Base-by-base conservation (phyloP, 2,329 filamentous ascomycete genomes). In the Penicillium oxalicum region DNA sequence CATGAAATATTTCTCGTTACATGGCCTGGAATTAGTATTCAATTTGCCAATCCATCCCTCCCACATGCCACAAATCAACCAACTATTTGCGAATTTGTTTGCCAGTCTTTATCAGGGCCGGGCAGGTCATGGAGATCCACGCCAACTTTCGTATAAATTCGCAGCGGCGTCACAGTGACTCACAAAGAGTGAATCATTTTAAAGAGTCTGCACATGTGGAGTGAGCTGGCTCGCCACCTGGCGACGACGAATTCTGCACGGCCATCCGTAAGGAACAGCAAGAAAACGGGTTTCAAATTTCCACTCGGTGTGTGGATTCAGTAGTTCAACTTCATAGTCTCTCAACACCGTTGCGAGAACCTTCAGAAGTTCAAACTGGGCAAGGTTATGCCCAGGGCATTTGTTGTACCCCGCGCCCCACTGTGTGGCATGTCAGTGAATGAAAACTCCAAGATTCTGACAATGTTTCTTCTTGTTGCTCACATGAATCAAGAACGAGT, bases 401-500 rank as follows among this genome's bases (percentile, higher is more conserved):
- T 59, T 56, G 25, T 62, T 64, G 36, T 70, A 70, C 6, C 70
- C 68, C 4, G 63, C 63, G 24, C 68, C 68, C 52, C 68, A 72
- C 33, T 44, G 9, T 13, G 27, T 9, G 2, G 13, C 4, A 9
- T 5, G 33, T 36, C 13, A 36, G 33, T 36, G 26, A 32, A 13
- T n/a, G 7, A 7, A 28, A 11, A 44, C 5, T 9, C 4, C 4
- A 5, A 26, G 4, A 2, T 25, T n/a, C 13, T 24, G 18, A 4
- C 18, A 11, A 9, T 7, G 12, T 44, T 5, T 13, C 29, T 4
- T 8, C 8, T 32, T 32, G 3, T 18, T 12, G n/a, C 42, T 11
- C 36, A 44, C 42, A n/a, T 44, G 42, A 12, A 44, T 44, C 12
- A 37, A 37, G 13, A 36, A 44, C 4, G 42, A n/a, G 6, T 44